Evolutionary conservation across 2,329 filamentous ascomycete genomes (phyloP), one percentile per base, ranked within the genome.

Genomic region (Magnaporthiopsis poae): DNA sequence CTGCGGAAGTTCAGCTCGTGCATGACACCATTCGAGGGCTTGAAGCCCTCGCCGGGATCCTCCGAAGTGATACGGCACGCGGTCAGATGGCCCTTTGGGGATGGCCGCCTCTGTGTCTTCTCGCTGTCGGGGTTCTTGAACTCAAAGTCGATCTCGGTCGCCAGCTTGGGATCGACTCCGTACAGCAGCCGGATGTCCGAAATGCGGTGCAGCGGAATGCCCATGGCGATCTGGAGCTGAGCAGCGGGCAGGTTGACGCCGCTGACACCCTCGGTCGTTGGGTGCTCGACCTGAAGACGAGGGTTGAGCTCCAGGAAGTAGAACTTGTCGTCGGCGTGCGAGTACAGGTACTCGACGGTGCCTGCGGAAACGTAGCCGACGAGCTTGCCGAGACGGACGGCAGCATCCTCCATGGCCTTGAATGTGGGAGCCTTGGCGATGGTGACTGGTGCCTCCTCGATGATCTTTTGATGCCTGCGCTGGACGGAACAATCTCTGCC

Each of bases 251-350:
- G 80, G 80, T 98, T 96, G 76, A 99, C 95, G 76, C 96, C 95
- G 73, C 90, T 96, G 71, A 99, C 95, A 95, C 99, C 99, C 79
- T 99, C 95, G 35, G 95, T 99, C 65, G 94, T 99, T 62, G 95
- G 95, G 81, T 99, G 95, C 86, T 99, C 95, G 80, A 99, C 95
- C 82, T 99, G 95, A 66, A 99, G 90, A 91, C 95, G 92, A 64
- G 95, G 95, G 83, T 99, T 99, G 75, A 99, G 82, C 81, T 99
- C 95, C 71, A 99, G 83, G 83, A 99, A 99, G 86, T 98, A 99
- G 83, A 99, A 99, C 80, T 96, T 95, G 84, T 98, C 92, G 72
- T 99, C 95, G 25, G 92, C 83, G 79, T 99, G 92, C 60, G 95
- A 99, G 84, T 99, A 99, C 63, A 99, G 87, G 78, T 99, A 99